These are phyloP conservation scores for Aechmea fasciata DNA, from an alignment of 176 grass and related monocot genomes.

Conservation along the genomic window DNA sequence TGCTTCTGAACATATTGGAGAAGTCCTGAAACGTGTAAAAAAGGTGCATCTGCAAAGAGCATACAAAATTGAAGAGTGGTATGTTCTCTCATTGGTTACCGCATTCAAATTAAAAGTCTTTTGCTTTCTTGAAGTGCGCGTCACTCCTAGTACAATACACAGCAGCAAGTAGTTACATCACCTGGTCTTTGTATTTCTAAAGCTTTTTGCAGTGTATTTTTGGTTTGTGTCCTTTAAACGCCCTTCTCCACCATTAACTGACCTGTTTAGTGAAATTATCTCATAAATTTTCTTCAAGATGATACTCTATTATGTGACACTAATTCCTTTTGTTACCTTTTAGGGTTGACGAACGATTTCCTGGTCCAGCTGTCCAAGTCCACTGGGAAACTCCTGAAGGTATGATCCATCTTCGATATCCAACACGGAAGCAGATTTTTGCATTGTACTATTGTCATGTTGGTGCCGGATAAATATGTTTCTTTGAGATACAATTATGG, in stretches of 20 bases:
- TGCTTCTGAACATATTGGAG: conserved; percentile 92
- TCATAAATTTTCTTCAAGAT: conserved; percentile 2
- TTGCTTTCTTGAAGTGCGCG: neutral
- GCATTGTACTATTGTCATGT: neutral
- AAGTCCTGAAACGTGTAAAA: conserved; percentile 87
- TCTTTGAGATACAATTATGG: neutral
- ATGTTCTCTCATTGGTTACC: conserved; percentile 9
- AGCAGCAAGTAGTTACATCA: neutral
- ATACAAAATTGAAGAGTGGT: conserved; percentile 92
- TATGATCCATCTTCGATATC: conserved; percentile 16
- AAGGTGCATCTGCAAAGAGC: conserved; percentile 90
- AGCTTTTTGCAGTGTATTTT: neutral
- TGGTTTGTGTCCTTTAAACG: neutral
- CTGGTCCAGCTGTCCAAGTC: conserved; percentile 71
- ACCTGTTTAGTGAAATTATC: neutral
- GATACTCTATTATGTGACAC: neutral
- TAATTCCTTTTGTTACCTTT: conserved; percentile 21
- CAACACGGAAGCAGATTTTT: neutral
- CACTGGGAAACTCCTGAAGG: conserved; percentile 85
- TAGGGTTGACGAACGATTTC: conserved; percentile 86
- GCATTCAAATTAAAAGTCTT: neutral
- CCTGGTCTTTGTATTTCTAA: neutral
- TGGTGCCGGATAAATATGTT: neutral
- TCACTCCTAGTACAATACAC: neutral
- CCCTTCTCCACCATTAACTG: neutral